Conservation (phyloP, 2,329 filamentous ascomycete genomes). For the Neofusicoccum sp. region DNA sequence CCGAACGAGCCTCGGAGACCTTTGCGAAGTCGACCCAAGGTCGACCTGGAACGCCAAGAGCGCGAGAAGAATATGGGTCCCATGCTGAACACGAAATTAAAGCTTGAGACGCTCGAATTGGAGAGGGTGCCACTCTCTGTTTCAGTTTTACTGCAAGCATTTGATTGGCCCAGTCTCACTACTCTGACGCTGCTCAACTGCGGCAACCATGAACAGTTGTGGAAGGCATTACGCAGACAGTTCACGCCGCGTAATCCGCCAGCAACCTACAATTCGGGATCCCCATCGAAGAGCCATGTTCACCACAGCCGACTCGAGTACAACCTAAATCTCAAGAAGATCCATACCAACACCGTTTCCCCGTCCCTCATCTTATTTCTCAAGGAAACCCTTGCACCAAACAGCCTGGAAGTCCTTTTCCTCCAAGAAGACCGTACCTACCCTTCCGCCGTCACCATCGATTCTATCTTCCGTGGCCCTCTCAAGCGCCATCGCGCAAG, state of each 20-base stretch:
- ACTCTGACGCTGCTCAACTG: conserved; percentile 74
- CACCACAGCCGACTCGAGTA: conserved; percentile 37
- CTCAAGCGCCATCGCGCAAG: conserved; percentile 69
- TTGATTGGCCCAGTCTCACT: conserved; percentile 73
- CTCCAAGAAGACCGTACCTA: conserved; percentile 64
- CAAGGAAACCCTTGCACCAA: conserved; percentile 73
- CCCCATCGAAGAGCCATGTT: conserved; percentile 26
- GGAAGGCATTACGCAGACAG: conserved; percentile 66
- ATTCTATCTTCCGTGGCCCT: conserved; percentile 68
- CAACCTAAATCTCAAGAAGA: conserved; percentile 63
- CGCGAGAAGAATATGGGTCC: conserved; percentile 29
- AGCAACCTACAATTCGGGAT: conserved; percentile 30
- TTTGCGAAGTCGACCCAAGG: neutral
- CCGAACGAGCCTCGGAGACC: conserved; percentile 8
- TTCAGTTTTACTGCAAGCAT: conserved; percentile 64
- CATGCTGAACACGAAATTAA: conserved; percentile 57
- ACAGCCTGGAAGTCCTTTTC: conserved; percentile 76
- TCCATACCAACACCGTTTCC: conserved; percentile 73
- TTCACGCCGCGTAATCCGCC: conserved; percentile 40
- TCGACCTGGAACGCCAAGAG: conserved; percentile 11
- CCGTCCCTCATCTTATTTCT: conserved; percentile 69
- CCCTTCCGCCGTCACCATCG: conserved; percentile 62
- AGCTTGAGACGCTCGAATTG: conserved; percentile 69
- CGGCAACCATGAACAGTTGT: conserved; percentile 69
- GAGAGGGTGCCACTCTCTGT: conserved; percentile 74